Evolutionary conservation across 148 eudicot genomes (phyloP), one percentile per base, ranked within the genome.

Genomic region (Heliosperma pusillum): DNA sequence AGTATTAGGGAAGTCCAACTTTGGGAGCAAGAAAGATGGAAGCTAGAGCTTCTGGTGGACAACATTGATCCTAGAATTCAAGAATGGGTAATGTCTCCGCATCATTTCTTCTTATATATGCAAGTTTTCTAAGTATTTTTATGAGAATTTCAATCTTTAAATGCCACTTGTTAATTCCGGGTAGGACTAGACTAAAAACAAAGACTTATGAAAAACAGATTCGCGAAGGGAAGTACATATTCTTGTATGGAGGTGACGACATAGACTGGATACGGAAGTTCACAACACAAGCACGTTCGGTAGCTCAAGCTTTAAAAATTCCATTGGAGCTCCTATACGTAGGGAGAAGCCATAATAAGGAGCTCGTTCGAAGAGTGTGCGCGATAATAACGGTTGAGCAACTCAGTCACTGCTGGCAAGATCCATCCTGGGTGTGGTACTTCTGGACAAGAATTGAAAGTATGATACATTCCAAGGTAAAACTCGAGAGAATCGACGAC

Each of bases 21-120:
- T n/a, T 90, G 94, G 94, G 79, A 57, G 73, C 87, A 79, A 24
- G 89, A 88, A 69, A 66, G 76, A 66, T 90, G 94, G 94, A 88
- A 73, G 80, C 83, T 88, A 25, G 94, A 90, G 67, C 81, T 90
- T 62, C 75, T 90, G 52, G 85, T 86, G 7, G 75, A 84, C 77
- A 83, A 76, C 75, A 86, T 86, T 55, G 93, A 89, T 67, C 87
- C 69, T 19, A 81, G 71, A 36, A 74, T 87, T 50, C 66, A 73
- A 0, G 76, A 83, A 57, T 89, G 93, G 93, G 93, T 89, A 84
- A 67, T 10, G 40, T 33, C 5, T 33, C 40, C 6, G 5, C 5
- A 33, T 33, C 40, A 33, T 3, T 29, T 29, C 59, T 17, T 33
- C 66, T 59, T 12, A 16, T 10, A 22, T 27, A 55, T 26, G 33